Percentiles rank a stretch among this genome's conserved stretches.
Conservation (phyloP, 129 eudicot species). For the Centrapalus pauciflorus region DNA sequence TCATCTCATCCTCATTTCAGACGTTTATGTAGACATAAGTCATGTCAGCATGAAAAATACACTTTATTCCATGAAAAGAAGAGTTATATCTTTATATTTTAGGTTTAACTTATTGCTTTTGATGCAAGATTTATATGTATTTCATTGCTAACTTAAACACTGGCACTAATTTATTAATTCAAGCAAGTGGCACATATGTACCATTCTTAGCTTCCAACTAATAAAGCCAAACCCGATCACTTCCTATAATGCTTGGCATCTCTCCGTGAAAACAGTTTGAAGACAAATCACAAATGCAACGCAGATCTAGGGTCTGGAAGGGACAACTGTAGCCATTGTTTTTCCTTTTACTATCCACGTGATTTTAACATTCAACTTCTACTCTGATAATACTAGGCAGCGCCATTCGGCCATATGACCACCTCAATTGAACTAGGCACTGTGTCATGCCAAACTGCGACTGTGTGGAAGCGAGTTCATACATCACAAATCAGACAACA, state of each 20-base stretch:
- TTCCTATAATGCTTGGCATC: background rate
- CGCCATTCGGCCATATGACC: background rate
- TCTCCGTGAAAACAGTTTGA: too few relatives aligned
- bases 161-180: background rate
- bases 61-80: background rate
- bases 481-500: slow-evolving; percentile 5
- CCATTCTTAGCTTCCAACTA: background rate
- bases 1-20: background rate
- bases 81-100: background rate
- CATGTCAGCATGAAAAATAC: background rate
- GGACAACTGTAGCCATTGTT: background rate
- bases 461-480: slow-evolving; percentile 1
- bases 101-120: background rate
- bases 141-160: background rate
- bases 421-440: background rate
- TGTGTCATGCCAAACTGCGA: background rate
- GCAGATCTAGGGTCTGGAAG: background rate
- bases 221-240: background rate
- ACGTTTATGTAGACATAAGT: background rate
- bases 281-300: background rate
- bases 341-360: slow-evolving; percentile 4
- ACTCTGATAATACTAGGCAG: background rate
- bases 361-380: background rate
- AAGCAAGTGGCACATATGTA: background rate
- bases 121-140: background rate